Evolutionary conservation across 108 stramenopile species (phyloP).

Genomic region (Cyclostephanos tholiformis): DNA sequence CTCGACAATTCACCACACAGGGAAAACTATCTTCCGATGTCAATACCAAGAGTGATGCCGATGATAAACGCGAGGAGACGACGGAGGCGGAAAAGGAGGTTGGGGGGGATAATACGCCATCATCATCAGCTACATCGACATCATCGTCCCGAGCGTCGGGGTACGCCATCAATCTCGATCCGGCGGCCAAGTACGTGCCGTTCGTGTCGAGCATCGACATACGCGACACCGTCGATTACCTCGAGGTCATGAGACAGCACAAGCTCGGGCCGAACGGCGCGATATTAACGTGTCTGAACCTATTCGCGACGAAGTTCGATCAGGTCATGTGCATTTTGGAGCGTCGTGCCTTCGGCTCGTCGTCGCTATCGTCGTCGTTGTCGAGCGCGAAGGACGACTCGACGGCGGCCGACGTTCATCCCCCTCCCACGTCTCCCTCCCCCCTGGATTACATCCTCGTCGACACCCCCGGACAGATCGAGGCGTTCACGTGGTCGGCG

Average conservation of each 20-base stretch:
- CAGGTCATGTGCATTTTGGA: slow-evolving; percentile 95
- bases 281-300: slow-evolving; percentile 97
- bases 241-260: slow-evolving; percentile 98
- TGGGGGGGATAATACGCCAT: neutral
- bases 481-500: slow-evolving; percentile 99
- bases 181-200: slow-evolving; percentile 91
- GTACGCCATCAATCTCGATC: slow-evolving; percentile 97
- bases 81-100: neutral
- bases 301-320: slow-evolving; percentile 98
- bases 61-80: slow-evolving; percentile 36
- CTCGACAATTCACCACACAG: neutral
- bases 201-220: slow-evolving; percentile 97
- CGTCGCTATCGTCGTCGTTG: neutral
- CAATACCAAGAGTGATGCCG: slow-evolving; percentile 86
- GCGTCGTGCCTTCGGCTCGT: slow-evolving; percentile 58
- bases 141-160: slow-evolving; percentile 15
- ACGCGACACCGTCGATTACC: slow-evolving; percentile 98
- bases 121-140: slow-evolving; percentile 6
- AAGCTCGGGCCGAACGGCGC: slow-evolving; percentile 98
- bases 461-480: slow-evolving; percentile 99
- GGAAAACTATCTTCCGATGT: slow-evolving; percentile 2
- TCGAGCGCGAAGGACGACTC: neutral
- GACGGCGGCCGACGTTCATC: neutral
- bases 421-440: neutral
- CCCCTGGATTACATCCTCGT: slow-evolving; percentile 86